Base-by-base conservation (phyloP, 2,329 filamentous ascomycete genomes). In the Aspergillus pseudonomiae region DNA sequence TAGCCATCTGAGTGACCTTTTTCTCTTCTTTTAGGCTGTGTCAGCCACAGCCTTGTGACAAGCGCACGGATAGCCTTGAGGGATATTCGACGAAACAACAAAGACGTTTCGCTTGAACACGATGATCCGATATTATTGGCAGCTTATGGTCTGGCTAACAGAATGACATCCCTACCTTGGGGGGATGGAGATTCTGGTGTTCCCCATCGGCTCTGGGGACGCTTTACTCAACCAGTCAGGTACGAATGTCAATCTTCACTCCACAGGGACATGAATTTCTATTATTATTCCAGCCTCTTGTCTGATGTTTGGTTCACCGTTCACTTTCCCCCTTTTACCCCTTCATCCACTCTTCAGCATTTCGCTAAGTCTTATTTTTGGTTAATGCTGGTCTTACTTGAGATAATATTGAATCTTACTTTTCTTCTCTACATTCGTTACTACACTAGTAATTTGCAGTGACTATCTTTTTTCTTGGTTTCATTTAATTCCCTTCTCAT, bases 231-330 rank as follows among this genome's bases (percentile, higher is more conserved):
- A 52, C 48, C 16, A 30, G 48, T 52, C 30, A 52, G 48, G 48
- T 52, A 52, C 48, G 6, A 50, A 32, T 52, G 48, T 34, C 48
- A 52, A 52, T 52, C 48, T 32, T 52, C 48, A 52, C 48, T 52
- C 48, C 48, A 52, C 48, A 50, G 46, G 46, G 46, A 30, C 46
- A n/a, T 52, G 32, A 52, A 52, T 52, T 52, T 52, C 48, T 52
- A 52, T 52, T 52, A 52, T 52, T 52, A 52, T 52, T 32, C 48
- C 28, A 52, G 26, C 48, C 28, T 52, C 28, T 32, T 52, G 28
- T 32, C 48, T 52, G 48, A 52, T 52, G 48, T 52, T 52, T 52
- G 48, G 48, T 34, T 34, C 48, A 52, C 14, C 19, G 14, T 32
- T 52, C 48, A n/a, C 28, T 32, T 32, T 32, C 28, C 48, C 48